phyloP scores from a whole-genome alignment of 2,329 filamentous ascomycete genomes.

The Ceratocystiopsis brevicomis region DNA sequence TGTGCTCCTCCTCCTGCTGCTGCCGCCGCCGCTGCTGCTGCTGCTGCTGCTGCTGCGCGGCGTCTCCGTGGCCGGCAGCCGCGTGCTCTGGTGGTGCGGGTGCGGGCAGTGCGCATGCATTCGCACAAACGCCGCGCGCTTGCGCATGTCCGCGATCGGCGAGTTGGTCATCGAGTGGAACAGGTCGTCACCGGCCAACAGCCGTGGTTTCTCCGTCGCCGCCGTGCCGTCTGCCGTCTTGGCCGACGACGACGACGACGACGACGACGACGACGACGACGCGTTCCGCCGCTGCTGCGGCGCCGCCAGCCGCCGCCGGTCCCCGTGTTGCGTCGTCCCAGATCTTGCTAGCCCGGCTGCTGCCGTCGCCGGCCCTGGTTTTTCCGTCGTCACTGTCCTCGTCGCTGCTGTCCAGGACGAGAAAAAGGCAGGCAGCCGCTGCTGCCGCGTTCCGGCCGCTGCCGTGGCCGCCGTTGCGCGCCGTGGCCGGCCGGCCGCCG shows the following conservation, averaged over 20 bases:
- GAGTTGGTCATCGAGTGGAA: slow-evolving; percentile 87
- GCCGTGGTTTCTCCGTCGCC: slow-evolving; percentile 1
- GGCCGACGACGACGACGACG: slow-evolving; percentile 8
- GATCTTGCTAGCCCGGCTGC: not conserved
- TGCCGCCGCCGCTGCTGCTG: not conserved
- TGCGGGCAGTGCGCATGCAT: slow-evolving; percentile 91
- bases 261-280: not conserved
- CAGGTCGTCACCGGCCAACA: slow-evolving; percentile 56
- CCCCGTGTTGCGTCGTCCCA: not conserved
- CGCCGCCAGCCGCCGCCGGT: not conserved
- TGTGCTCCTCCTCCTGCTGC: not conserved
- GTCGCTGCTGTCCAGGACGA: not conserved
- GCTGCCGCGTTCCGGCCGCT: too few relatives aligned
- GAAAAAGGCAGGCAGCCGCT: too few relatives aligned
- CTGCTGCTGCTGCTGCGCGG: too few relatives aligned
- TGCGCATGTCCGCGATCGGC: slow-evolving; percentile 71
- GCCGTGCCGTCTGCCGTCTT: not conserved
- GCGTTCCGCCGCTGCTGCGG: slow-evolving; percentile 2
- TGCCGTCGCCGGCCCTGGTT: not conserved
- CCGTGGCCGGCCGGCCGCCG: slow-evolving; percentile 2
- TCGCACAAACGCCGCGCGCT: slow-evolving; percentile 75
- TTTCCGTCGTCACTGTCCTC: not conserved
- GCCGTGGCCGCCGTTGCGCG: not conserved
- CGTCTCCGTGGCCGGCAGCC: slow-evolving; percentile 22
- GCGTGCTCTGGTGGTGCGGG: slow-evolving; percentile 60